Base-by-base conservation (phyloP, 75 land plant species). In the Adiantum capillusveneris region DNA sequence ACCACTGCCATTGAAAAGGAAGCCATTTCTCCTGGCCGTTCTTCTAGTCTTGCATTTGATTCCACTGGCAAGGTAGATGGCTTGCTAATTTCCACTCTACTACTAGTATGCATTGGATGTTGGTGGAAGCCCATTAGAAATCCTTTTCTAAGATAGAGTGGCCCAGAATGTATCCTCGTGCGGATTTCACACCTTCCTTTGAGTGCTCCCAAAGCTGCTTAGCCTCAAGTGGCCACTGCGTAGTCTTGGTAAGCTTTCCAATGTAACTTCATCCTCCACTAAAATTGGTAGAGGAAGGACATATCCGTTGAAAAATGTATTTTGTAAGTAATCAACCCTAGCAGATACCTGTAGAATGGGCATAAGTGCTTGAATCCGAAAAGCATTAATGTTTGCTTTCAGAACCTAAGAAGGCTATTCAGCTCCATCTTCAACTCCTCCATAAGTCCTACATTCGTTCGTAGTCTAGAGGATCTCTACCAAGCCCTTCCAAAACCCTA, bases 361-460 rank as follows among this genome's bases (percentile, higher is more conserved):
- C 51, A 78, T 81, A 75, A 88, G 62, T 25, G 85, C 68, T 62
- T 68, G 76, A 26, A 86, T 81, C 5, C 90, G 77, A 19, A 87
- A 75, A 25, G 72, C 71, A 60, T 79, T 79, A 27, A 94, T 82
- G 62, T 94, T 83, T 63, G 65, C 51, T 65, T 86, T 88, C 56
- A 94, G 80, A 34, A 43, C 79, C 98, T 93, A 65, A 53, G 21
- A 34, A 34, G 9, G 9, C 99, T 86, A 86, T 70, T 68, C 0
- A 89, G 69, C 65, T 86, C 96, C 67, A 81, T 80, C 58, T 84
- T 71, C 36, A 95, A 75, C 60, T 95, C 96, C 41, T 64, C 75
- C 49, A 86, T 68, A 45, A 95, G 80, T 7, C 74, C 62, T 31
- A 86, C 54, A 26, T 90, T 45, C 81, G 73, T 24, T 69, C 53